Percentiles rank a stretch among this genome's conserved stretches.
These are phyloP conservation scores for Geosmithia putterillii DNA, from an alignment of 2,329 filamentous ascomycete species.

Conservation along the genomic window DNA sequence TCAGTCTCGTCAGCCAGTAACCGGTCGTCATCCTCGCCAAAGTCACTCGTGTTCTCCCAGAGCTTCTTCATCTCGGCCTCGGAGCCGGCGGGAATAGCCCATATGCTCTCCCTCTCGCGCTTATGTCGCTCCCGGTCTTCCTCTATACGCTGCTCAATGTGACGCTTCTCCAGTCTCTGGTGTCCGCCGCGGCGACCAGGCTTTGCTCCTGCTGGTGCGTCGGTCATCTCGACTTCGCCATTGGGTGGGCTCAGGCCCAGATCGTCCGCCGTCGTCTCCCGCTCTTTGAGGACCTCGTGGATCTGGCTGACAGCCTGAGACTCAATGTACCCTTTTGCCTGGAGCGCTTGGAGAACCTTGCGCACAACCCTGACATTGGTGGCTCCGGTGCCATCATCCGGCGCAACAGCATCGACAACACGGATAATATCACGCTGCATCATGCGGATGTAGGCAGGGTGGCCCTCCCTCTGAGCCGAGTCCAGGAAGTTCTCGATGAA, in stretches of 20 bases:
- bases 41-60: slow-evolving; percentile 79
- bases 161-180: slow-evolving; percentile 59
- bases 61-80: slow-evolving; percentile 65
- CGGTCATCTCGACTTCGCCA: slow-evolving; percentile 22
- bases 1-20: slow-evolving; percentile 61
- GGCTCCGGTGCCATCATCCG: slow-evolving; percentile 73
- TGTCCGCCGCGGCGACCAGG: slow-evolving; percentile 16
- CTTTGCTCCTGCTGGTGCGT: slow-evolving; percentile 23
- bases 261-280: slow-evolving; percentile 54
- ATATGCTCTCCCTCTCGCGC: slow-evolving; percentile 79
- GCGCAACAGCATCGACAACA: slow-evolving; percentile 85
- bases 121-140: slow-evolving; percentile 96
- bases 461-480: slow-evolving; percentile 62
- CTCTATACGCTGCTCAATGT: slow-evolving; percentile 92
- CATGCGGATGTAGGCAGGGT: slow-evolving; percentile 80
- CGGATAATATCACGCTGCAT: slow-evolving; percentile 86
- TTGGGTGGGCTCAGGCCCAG: slow-evolving; percentile 38
- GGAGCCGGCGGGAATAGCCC: slow-evolving; percentile 59
- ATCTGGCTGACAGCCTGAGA: slow-evolving; percentile 65
- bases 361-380: slow-evolving; percentile 90
- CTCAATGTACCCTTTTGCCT: slow-evolving; percentile 61
- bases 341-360: slow-evolving; percentile 59
- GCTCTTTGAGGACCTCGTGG: slow-evolving; percentile 69
- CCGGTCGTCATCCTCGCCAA: slow-evolving; percentile 76
- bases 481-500: slow-evolving; percentile 95